These are phyloP conservation scores for Cucurbita argyrosperma DNA, from an alignment of 306 rosid genomes.

Conservation along the genomic window DNA sequence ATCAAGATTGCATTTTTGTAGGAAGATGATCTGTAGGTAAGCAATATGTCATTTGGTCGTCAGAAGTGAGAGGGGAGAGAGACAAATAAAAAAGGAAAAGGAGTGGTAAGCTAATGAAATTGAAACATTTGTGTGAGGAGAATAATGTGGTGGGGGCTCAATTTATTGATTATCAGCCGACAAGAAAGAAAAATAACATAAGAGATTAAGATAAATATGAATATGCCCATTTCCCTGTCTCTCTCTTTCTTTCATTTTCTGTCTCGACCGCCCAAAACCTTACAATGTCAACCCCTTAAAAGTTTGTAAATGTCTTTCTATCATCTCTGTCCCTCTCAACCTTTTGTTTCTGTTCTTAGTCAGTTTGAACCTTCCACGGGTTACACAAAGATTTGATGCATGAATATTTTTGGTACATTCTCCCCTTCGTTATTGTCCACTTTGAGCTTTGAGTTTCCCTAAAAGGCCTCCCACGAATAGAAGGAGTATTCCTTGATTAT, in stretches of 20 bases:
- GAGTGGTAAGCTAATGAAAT: neutral
- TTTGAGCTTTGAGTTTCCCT: too few relatives aligned
- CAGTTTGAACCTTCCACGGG: too few relatives aligned
- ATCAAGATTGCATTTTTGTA: neutral
- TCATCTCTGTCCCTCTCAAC: neutral
- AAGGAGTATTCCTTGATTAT: too few relatives aligned
- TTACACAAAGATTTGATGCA: too few relatives aligned
- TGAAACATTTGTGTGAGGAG: neutral
- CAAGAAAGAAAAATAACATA: neutral
- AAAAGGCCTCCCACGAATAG: too few relatives aligned
- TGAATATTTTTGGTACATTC: too few relatives aligned
- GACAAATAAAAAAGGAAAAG: too few relatives aligned
- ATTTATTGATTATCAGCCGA: neutral
- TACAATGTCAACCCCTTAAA: neutral
- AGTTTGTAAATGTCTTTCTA: neutral
- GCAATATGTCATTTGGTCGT: neutral
- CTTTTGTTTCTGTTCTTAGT: neutral
- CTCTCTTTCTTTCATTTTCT: slow-evolving; percentile 20
- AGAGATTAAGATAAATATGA: neutral
- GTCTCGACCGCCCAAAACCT: slow-evolving; percentile 64
- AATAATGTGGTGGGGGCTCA: neutral
- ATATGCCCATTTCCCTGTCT: slow-evolving; percentile 2
- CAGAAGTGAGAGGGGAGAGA: neutral
- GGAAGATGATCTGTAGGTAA: neutral
- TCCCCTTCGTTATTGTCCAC: too few relatives aligned